Evolutionary conservation across 306 rosid genomes (phyloP).

Genomic region (Inga leiocalycina): DNA sequence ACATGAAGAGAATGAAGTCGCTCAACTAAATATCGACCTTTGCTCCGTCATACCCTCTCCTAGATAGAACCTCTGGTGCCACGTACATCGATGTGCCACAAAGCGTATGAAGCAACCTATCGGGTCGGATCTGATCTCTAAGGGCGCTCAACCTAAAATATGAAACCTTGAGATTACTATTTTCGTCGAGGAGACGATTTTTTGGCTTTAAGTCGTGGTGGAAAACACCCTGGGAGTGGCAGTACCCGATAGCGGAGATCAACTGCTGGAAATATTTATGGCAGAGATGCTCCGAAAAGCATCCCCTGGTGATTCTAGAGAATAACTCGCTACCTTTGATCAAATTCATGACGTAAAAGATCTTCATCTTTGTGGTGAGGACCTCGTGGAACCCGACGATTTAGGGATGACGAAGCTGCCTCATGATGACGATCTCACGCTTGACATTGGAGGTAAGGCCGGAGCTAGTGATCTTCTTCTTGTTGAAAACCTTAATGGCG

Average conservation of each 20-base stretch:
- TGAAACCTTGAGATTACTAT: conserved; percentile 56
- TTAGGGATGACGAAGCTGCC: conserved; percentile 59
- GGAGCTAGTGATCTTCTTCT: conserved; percentile 50
- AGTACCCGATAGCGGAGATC: conserved; percentile 71
- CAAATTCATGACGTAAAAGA: conserved; percentile 68
- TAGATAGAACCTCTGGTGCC: conserved; percentile 79
- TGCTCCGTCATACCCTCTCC: conserved; percentile 76
- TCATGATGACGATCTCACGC: conserved; percentile 71
- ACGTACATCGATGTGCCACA: conserved; percentile 90
- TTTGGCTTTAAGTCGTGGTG: conserved; percentile 83
- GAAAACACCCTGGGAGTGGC: conserved; percentile 69
- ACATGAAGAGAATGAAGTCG: conserved; percentile 62
- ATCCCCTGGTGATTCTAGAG: conserved; percentile 46
- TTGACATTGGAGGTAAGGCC: conserved; percentile 52
- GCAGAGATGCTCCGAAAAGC: conserved; percentile 58
- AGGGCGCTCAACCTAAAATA: conserved; percentile 79
- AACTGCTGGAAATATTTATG: conserved; percentile 59
- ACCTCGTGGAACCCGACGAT: conserved; percentile 74
- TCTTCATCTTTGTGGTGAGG: conserved; percentile 65
- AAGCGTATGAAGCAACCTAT: conserved; percentile 71
- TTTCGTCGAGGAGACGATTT: conserved; percentile 63
- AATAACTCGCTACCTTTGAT: conserved; percentile 77
- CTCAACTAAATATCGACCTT: conserved; percentile 78
- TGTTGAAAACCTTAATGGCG: conserved; percentile 67
- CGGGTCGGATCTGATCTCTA: conserved; percentile 53